Evolutionary conservation across 208 protist species (phyloP).

Genomic region (Leishmania mexicana): DNA sequence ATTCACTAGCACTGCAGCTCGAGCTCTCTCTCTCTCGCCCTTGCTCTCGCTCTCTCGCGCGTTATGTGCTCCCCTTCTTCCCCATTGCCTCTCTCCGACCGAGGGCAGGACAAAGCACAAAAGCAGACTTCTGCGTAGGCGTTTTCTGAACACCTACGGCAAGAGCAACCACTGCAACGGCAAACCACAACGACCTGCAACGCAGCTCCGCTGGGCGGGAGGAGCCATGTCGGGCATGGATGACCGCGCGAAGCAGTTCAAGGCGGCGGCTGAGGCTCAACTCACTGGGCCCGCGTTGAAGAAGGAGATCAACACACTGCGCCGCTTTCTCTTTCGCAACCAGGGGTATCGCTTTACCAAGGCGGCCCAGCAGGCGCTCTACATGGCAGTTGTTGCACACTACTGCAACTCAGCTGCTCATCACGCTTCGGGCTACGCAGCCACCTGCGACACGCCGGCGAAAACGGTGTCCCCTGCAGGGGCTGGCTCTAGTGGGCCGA

Average conservation of each 20-base stretch:
- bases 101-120: not conserved
- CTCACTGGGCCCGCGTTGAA: conserved; percentile 33
- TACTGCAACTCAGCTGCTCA: conserved; percentile 35
- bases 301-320: conserved; percentile 49
- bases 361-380: conserved; percentile 43
- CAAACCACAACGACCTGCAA: not conserved
- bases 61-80: too few species aligned
- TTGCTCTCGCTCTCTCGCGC: not conserved
- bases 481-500: not conserved
- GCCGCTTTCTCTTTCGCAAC: conserved; percentile 56
- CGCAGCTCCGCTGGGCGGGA: not conserved
- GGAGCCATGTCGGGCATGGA: conserved; percentile 34
- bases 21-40: too few species aligned
- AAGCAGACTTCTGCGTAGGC: not conserved
- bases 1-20: not conserved
- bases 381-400: conserved; percentile 52
- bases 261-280: conserved; percentile 38
- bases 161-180: not conserved
- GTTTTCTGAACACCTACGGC: not conserved
- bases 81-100: not conserved
- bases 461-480: not conserved
- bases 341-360: conserved; percentile 64
- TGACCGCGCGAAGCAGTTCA: conserved; percentile 50
- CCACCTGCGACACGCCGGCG: not conserved
- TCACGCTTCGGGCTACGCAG: conserved; percentile 15